Conservation (phyloP, 2,329 filamentous ascomycete species). For the Cordyceps farinosa region DNA sequence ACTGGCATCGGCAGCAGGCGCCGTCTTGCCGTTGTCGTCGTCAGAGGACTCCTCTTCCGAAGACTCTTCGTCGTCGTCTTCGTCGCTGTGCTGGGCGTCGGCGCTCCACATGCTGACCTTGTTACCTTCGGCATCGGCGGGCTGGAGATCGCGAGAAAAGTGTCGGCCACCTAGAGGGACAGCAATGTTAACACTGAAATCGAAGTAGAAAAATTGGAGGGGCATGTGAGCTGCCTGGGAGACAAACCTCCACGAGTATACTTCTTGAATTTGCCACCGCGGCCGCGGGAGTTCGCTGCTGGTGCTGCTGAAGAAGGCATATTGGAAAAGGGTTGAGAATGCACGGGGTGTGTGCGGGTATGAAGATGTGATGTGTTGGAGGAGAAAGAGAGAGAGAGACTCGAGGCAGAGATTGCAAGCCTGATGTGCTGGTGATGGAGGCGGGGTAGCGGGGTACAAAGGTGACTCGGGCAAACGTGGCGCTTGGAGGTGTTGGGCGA, state of each 20-base stretch:
- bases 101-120: slow-evolving; percentile 84
- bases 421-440: slow-evolving; percentile 15
- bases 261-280: slow-evolving; percentile 93
- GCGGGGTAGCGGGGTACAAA: slow-evolving; percentile 18
- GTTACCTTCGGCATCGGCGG: slow-evolving; percentile 84
- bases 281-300: slow-evolving; percentile 61
- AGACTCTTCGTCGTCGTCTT: slow-evolving; percentile 51
- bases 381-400: not conserved
- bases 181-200: slow-evolving; percentile 22
- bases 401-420: slow-evolving; percentile 13
- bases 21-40: slow-evolving; percentile 45
- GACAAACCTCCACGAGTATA: slow-evolving; percentile 77
- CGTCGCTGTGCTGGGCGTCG: slow-evolving; percentile 45
- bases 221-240: slow-evolving; percentile 2
- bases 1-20: slow-evolving; percentile 40
- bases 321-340: slow-evolving; percentile 10
- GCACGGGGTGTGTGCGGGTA: slow-evolving; percentile 15
- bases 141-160: slow-evolving; percentile 87
- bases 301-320: slow-evolving; percentile 47
- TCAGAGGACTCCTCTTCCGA: slow-evolving; percentile 51
- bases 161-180: slow-evolving; percentile 76
- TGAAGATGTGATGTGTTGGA: not conserved
- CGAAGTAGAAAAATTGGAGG: not conserved
- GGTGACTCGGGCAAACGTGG: slow-evolving; percentile 14
- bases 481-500: not conserved